Evolutionary conservation across 257 asterid genomes (phyloP), one percentile per base, ranked within the genome.

Genomic region (Forsythia viridissima): DNA sequence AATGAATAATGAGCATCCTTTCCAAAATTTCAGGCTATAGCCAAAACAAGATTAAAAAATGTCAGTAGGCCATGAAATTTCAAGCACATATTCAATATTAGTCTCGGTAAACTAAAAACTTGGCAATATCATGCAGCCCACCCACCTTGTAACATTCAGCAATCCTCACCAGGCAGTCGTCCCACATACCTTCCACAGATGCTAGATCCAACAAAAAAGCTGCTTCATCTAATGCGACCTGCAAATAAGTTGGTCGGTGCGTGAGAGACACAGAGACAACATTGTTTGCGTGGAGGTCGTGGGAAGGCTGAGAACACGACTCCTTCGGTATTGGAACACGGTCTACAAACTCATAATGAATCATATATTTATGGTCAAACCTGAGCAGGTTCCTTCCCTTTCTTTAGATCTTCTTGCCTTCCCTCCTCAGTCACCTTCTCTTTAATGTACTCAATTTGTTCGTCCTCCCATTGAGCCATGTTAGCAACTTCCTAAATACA

Each of bases 201-300:
- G 98, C 99, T 85, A 96, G 83, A 86, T 93, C 97, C 92, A 96
- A 83, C 76, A 93, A 82, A 85, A 96, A 93, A 34, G 98, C 98
- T 74, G 98, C 98, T 89, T 91, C 97, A 81, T 96, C 99, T 81
- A 96, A 79, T 73, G 91, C 89, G 85, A 92, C 88, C 98, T 91
- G 86, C 80, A 84, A 15, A 76, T 4, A 70, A n/a, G 41, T 52
- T 67, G 6, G 52, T 52, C 67, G 6, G 52, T 40, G 79, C n/a
- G 69, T 70, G 59, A 73, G 72, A 68, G 74, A 66, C 15, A 40
- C 4, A 39, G 36, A 12, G 48, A 42, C 61, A 44, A 34, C 66
- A 21, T 74, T 13, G 21, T 34, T 41, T 61, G 34, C 70, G n/a
- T n/a, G 24, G 48, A 2, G 2, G 8, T 12, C 1, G 20, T 0